Evolutionary conservation across 768 basidiomycete genomes (phyloP).

Genomic region (Xerocomus potaroensis): DNA sequence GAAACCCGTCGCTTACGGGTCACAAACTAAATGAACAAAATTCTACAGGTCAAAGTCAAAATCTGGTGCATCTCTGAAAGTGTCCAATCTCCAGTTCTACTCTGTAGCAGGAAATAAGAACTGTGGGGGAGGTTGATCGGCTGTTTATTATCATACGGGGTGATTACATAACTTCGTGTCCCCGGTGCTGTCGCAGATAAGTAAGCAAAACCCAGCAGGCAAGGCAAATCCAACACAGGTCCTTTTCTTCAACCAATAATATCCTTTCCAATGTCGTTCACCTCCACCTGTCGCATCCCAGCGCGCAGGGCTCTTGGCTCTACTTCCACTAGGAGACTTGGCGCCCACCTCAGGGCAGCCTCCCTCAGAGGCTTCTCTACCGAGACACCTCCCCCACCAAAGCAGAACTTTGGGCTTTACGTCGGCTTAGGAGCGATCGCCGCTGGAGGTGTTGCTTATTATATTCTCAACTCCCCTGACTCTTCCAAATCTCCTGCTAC

Average conservation of each 20-base stretch:
- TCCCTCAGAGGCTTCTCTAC: conserved; percentile 61
- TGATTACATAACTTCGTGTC: conserved; percentile 16
- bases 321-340: conserved; percentile 21
- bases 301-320: conserved; percentile 42
- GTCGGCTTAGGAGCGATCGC: conserved; percentile 58
- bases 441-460: conserved; percentile 62
- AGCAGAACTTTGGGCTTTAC: conserved; percentile 56
- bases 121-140: too few species aligned
- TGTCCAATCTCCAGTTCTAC: too few species aligned
- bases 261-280: conserved; percentile 49
- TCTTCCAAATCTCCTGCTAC: conserved; percentile 47
- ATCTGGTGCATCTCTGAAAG: too few species aligned
- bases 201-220: not conserved
- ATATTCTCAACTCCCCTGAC: conserved; percentile 47
- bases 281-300: conserved; percentile 45
- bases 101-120: too few species aligned
- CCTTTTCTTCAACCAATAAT: not conserved
- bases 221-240: conserved; percentile 2
- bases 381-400: conserved; percentile 40
- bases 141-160: too few species aligned
- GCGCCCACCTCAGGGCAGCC: conserved; percentile 33
- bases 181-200: conserved; percentile 7
- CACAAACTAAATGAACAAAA: too few species aligned
- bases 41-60: too few species aligned
- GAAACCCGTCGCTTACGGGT: too few species aligned